Evolutionary conservation across 768 basidiomycete genomes (phyloP), one percentile per base, ranked within the genome.

Genomic region (Psilocybe cubensis): DNA sequence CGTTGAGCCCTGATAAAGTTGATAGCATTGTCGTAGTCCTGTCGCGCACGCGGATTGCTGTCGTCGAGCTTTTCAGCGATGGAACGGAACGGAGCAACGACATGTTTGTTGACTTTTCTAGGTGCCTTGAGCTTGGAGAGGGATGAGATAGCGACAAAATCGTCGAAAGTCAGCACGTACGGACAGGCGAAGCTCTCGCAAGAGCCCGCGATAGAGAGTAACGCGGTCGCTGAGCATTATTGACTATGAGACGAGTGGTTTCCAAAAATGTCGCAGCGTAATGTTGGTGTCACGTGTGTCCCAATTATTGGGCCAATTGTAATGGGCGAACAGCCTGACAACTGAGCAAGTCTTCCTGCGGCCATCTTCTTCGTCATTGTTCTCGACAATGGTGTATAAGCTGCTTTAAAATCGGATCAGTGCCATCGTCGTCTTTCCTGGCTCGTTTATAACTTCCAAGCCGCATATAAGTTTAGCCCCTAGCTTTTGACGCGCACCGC

Each of bases 1-100:
- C 90, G 76, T 66, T 92, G 88, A 7, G 92, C 84, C 41, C 76
- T 75, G 70, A 96, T 68, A 70, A 94, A 94, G 4, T 85, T 77
- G 38, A 85, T 70, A 2, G 81, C 77, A 62, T 88, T 85, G 57
- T 83, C 74, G n/a, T 86, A 68, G 61, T 87, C 86, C 10, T 75
- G 72, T 14, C 76, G 67, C 25, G 83, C 57, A 29, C 59, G 57
- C 40, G 65, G 64, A 10, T 69, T 62, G 8, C 70, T 64, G 54
- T 63, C 63, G 49, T 72, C 63, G 28, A 70, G 68, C 54, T 74
- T 71, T 61, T 84, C 83, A 28, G 85, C 79, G 48, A 89, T 66
- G 4, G 74, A 62, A 23, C 89, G 87, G 59, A 89, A 78, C 63
- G 77, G 80, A 29, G 76, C 66, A 1, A 78, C 67, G 28, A 91